Percentiles rank a stretch among this genome's conserved stretches.
Conservation (phyloP, 2,329 filamentous ascomycete genomes). For the Penicillium sp. region DNA sequence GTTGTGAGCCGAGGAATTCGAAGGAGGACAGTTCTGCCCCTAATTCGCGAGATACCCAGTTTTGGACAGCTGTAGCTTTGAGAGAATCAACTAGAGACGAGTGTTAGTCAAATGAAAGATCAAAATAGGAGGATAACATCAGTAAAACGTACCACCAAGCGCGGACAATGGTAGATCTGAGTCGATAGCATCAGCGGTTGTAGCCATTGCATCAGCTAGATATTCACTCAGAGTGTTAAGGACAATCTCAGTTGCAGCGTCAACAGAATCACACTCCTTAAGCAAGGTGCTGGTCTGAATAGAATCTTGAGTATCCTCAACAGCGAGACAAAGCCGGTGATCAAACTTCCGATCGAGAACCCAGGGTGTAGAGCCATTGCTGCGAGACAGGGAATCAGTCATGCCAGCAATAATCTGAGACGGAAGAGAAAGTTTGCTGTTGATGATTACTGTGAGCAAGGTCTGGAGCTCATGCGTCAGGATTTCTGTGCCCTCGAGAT, state of each 20-base stretch:
- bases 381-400: slow-evolving; percentile 18
- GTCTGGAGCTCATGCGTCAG: slow-evolving; percentile 17
- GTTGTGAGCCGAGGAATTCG: slow-evolving; percentile 22
- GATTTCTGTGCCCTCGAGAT: slow-evolving; percentile 22
- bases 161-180: slow-evolving; percentile 21
- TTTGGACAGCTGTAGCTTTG: slow-evolving; percentile 22
- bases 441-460: slow-evolving; percentile 18
- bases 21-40: slow-evolving; percentile 22
- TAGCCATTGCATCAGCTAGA: slow-evolving; percentile 21
- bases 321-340: slow-evolving; percentile 13
- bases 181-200: slow-evolving; percentile 20
- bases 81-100: slow-evolving; percentile 20
- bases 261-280: slow-evolving; percentile 7
- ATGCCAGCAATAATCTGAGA: slow-evolving; percentile 21
- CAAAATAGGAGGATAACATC: not conserved
- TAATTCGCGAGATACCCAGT: slow-evolving; percentile 22
- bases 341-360: slow-evolving; percentile 23
- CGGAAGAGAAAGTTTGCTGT: slow-evolving; percentile 13
- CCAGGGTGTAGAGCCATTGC: slow-evolving; percentile 13
- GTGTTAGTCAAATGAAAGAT: slow-evolving; percentile 1
- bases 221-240: slow-evolving; percentile 17
- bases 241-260: slow-evolving; percentile 13
- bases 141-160: slow-evolving; percentile 16
- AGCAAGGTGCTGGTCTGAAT: slow-evolving; percentile 11
- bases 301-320: slow-evolving; percentile 4